Conservation (phyloP, 768 basidiomycete species). For the Amanita rubescens region DNA sequence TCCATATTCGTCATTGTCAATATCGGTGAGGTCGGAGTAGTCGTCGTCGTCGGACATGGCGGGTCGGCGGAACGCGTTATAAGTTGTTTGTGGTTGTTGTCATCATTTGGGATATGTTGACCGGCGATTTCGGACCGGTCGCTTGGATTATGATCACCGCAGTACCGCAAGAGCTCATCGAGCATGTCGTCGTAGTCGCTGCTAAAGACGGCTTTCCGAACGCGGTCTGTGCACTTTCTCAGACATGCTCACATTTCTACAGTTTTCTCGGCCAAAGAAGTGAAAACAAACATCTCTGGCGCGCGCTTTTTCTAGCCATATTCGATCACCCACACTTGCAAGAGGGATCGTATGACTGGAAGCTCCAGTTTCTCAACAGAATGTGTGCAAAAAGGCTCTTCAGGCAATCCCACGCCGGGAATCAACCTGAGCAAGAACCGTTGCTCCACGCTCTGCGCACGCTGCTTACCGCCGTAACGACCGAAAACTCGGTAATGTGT, state of each 20-base stretch:
- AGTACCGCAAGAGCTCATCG: constrained; percentile 32
- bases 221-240: constrained; percentile 28
- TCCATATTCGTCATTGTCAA: constrained; percentile 18
- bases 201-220: constrained; percentile 17
- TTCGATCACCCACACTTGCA: constrained; percentile 40
- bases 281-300: constrained; percentile 31
- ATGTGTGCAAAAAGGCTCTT: constrained; percentile 12
- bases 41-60: constrained; percentile 21
- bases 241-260: constrained; percentile 27
- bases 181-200: constrained; percentile 25
- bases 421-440: neutral
- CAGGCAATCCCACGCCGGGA: no score
- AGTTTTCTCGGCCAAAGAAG: constrained; percentile 14
- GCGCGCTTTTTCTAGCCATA: constrained; percentile 36
- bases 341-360: constrained; percentile 13
- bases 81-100: no score
- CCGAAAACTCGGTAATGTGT: neutral
- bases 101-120: no score
- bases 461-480: neutral
- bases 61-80: no score
- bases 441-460: neutral
- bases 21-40: constrained; percentile 27
- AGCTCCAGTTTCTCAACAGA: constrained; percentile 14
- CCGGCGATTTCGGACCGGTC: no score
- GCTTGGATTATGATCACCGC: no score